Percentiles rank a stretch among this genome's conserved stretches.
Conservation (phyloP, 2,329 filamentous ascomycete species). For the Raffaelea albimanens region DNA sequence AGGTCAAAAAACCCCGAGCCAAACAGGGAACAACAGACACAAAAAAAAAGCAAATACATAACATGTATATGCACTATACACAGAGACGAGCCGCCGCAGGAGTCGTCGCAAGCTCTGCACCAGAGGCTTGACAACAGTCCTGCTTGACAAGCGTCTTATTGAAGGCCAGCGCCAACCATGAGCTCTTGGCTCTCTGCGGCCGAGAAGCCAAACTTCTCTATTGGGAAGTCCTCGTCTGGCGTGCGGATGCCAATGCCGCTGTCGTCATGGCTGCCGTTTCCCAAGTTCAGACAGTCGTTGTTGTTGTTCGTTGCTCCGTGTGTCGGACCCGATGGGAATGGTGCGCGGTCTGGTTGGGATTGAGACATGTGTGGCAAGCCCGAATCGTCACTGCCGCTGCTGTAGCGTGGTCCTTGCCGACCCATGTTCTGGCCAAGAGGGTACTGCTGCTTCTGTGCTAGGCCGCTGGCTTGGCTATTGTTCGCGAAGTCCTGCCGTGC, state of each 20-base stretch:
- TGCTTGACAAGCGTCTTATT: neutral
- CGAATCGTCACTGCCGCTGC: slow-evolving; percentile 36
- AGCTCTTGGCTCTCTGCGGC: slow-evolving; percentile 17
- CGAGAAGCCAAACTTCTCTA: slow-evolving; percentile 44
- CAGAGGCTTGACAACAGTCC: too few species aligned
- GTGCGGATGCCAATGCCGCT: slow-evolving; percentile 66
- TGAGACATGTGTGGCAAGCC: slow-evolving; percentile 34
- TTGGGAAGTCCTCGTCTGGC: slow-evolving; percentile 54
- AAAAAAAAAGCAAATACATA: neutral
- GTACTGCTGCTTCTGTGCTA: slow-evolving; percentile 9
- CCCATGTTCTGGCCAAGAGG: slow-evolving; percentile 23
- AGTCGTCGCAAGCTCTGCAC: too few species aligned
- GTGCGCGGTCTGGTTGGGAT: slow-evolving; percentile 38
- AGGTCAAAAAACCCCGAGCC: slow-evolving; percentile 16
- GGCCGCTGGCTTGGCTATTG: slow-evolving; percentile 9
- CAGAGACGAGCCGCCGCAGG: too few species aligned
- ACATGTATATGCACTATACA: neutral
- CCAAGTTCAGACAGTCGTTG: slow-evolving; percentile 34
- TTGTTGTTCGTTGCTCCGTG: slow-evolving; percentile 18
- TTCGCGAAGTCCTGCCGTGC: slow-evolving; percentile 17
- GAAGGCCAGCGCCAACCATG: slow-evolving; percentile 16
- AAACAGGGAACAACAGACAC: neutral
- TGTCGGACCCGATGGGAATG: slow-evolving; percentile 34
- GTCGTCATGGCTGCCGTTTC: slow-evolving; percentile 50
- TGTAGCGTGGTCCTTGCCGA: slow-evolving; percentile 29